Percentiles rank a stretch among this genome's conserved stretches.
These are phyloP conservation scores for Epichloe coenophiala DNA, from an alignment of 2,329 filamentous ascomycete species.

Conservation along the genomic window DNA sequence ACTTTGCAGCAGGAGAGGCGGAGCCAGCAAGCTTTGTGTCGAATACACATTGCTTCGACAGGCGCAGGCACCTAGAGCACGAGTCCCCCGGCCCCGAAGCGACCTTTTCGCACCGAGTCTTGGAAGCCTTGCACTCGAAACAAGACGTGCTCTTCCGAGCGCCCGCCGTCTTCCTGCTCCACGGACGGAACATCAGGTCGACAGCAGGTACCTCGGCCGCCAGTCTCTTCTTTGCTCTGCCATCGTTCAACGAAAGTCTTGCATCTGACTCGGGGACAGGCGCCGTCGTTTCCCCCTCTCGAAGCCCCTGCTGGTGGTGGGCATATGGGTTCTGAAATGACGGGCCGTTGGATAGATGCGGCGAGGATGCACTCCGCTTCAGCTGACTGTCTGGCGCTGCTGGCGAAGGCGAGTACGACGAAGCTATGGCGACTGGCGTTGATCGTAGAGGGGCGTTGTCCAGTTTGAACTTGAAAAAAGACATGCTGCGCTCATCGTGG, in stretches of 20 bases:
- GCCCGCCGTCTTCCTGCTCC: constrained; percentile 1
- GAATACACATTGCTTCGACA: constrained; percentile 4
- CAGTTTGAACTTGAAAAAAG: constrained; percentile 5
- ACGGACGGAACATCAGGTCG: not conserved
- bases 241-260: not conserved
- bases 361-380: not conserved
- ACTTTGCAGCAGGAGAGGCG: not conserved
- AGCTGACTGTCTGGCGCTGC: not conserved
- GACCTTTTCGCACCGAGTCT: constrained; percentile 4
- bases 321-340: not conserved
- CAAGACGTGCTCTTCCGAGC: not conserved
- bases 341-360: not conserved
- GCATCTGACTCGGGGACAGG: not conserved
- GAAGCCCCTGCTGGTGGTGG: not conserved
- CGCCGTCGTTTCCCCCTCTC: not conserved
- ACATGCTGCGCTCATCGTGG: constrained; percentile 5
- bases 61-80: constrained; percentile 1
- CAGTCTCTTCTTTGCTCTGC: not conserved
- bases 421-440: not conserved
- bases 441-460: not conserved
- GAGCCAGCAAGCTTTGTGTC: not conserved
- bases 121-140: constrained; percentile 3
- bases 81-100: not conserved
- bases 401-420: not conserved
- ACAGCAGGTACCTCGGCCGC: not conserved